These are phyloP conservation scores for Naganishia vaughanmartiniae DNA, from an alignment of 768 basidiomycete species.

Conservation along the genomic window DNA sequence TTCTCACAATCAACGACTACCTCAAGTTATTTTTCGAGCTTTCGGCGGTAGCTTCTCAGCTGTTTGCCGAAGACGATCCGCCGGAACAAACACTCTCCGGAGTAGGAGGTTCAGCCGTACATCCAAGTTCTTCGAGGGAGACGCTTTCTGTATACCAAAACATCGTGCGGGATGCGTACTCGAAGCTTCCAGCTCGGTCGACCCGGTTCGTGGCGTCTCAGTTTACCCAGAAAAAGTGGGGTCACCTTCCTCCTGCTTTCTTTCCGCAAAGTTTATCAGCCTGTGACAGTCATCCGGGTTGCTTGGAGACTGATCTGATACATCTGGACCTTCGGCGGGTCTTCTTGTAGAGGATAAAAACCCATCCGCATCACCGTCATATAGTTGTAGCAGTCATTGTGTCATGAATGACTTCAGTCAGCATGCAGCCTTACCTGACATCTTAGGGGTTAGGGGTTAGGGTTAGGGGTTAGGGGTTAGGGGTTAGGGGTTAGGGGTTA, in stretches of 20 bases:
- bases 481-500: too few species aligned
- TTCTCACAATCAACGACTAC: too few species aligned
- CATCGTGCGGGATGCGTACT: not conserved
- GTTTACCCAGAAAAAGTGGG: not conserved
- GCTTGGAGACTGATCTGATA: not conserved
- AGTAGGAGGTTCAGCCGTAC: not conserved
- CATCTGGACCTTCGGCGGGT: too few species aligned
- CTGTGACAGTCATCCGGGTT: not conserved
- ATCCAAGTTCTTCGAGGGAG: not conserved
- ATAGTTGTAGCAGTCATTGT: too few species aligned
- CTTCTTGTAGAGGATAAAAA: too few species aligned
- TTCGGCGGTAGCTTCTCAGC: not conserved
- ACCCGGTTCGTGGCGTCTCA: not conserved
- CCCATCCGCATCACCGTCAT: too few species aligned
- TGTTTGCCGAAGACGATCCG: not conserved
- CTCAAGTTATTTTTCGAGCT: not conserved
- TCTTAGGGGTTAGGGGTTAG: too few species aligned
- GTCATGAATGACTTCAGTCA: too few species aligned
- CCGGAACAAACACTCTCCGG: not conserved
- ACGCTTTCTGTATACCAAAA: not conserved
- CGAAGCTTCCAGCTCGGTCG: not conserved
- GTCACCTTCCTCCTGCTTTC: not conserved
- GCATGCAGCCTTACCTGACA: too few species aligned
- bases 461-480: too few species aligned
- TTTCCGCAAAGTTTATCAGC: not conserved